Conservation (phyloP, 2,329 filamentous ascomycete species). For the Davidsoniella virescens region DNA sequence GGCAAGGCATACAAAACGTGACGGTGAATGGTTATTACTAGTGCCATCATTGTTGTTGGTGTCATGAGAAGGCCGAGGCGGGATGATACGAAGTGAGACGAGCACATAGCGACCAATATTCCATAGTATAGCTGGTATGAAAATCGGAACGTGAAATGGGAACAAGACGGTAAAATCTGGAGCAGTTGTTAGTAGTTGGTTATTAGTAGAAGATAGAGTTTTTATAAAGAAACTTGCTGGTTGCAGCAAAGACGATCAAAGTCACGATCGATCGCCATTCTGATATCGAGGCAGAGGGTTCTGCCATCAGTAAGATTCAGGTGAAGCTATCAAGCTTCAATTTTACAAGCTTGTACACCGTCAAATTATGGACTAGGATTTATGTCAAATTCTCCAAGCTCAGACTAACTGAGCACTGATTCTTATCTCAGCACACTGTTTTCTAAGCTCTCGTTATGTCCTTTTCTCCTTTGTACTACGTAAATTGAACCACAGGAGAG, state of each 20-base stretch:
- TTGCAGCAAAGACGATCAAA: slow-evolving; percentile 49
- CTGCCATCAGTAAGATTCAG: too few species aligned
- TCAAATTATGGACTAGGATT: too few species aligned
- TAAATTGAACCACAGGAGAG: too few species aligned
- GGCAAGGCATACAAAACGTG: slow-evolving; percentile 31
- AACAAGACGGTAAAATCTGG: slow-evolving; percentile 53
- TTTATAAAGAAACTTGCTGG: slow-evolving; percentile 41
- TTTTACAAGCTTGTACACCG: too few species aligned
- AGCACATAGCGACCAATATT: slow-evolving; percentile 26
- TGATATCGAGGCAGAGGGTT: slow-evolving; percentile 26
- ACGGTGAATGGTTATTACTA: slow-evolving; percentile 18
- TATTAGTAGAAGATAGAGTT: neutral
- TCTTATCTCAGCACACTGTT: too few species aligned
- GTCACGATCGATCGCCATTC: slow-evolving; percentile 56
- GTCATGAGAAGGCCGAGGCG: slow-evolving; percentile 17
- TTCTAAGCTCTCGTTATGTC: too few species aligned
- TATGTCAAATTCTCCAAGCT: too few species aligned
- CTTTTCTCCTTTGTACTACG: too few species aligned
- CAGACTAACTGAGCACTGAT: too few species aligned
- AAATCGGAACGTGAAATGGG: slow-evolving; percentile 49
- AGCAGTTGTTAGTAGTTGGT: slow-evolving; percentile 6
- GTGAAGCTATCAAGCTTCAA: too few species aligned
- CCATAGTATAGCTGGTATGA: slow-evolving; percentile 34
- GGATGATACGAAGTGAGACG: slow-evolving; percentile 32
- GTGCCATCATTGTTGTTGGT: too few species aligned